Evolutionary conservation across 1,284 basidiomycete species (phyloP).

Genomic region (Puccinia horiana): DNA sequence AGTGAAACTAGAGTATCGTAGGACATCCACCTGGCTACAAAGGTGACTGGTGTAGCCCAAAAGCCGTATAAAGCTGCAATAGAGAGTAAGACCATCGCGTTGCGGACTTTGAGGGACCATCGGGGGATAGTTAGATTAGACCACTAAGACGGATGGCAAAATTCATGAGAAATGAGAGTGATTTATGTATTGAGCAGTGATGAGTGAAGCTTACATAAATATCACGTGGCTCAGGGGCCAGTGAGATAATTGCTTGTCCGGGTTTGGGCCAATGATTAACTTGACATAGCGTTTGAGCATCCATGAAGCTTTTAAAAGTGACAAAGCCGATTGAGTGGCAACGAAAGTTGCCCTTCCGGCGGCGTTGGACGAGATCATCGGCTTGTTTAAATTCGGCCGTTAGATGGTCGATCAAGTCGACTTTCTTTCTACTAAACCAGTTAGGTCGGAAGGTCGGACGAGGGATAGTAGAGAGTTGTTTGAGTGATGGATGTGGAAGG

Average conservation of each 20-base stretch:
- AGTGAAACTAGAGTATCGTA: constrained; percentile 55
- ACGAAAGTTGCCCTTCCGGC: constrained; percentile 26
- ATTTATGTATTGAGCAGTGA: constrained; percentile 10
- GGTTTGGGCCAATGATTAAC: constrained; percentile 34
- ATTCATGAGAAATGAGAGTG: constrained; percentile 56
- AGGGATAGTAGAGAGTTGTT: background rate
- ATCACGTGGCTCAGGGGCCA: constrained; percentile 36
- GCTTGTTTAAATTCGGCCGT: constrained; percentile 12
- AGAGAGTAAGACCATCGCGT: constrained; percentile 55
- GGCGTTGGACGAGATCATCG: constrained; percentile 32
- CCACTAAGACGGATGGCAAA: constrained; percentile 57
- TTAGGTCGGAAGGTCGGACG: constrained; percentile 16
- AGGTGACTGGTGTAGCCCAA: constrained; percentile 56
- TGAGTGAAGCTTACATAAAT: constrained; percentile 18
- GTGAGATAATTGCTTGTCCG: constrained; percentile 23
- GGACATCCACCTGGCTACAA: constrained; percentile 56
- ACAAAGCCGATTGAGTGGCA: constrained; percentile 34
- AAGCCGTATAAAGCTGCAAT: constrained; percentile 56
- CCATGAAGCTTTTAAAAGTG: constrained; percentile 22
- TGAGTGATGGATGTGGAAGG: constrained; percentile 3
- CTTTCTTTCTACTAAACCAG: constrained; percentile 32
- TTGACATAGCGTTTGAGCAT: constrained; percentile 42
- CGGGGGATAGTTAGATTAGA: constrained; percentile 55
- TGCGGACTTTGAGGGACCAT: constrained; percentile 54
- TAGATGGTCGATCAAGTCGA: constrained; percentile 35